Conservation (phyloP, 768 basidiomycete species). For the Lanmaoa rubissima region DNA sequence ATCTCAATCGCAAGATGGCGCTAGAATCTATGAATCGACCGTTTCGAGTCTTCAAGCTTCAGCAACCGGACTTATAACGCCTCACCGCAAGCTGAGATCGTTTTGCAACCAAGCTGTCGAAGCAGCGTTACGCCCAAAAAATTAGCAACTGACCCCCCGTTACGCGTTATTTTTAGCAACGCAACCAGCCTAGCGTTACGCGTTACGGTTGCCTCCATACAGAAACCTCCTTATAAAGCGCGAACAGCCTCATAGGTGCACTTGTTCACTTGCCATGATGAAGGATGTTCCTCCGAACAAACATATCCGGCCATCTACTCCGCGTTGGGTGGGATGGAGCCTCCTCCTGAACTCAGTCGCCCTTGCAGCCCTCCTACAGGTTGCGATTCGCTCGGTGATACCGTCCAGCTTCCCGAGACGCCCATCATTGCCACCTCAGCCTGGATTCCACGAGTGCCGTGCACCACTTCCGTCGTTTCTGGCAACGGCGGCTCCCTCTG, state of each 20-base stretch:
- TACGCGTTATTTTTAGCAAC: too few relatives aligned
- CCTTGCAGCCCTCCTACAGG: constrained; percentile 13
- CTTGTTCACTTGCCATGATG: not conserved
- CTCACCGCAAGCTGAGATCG: too few relatives aligned
- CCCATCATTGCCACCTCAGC: not conserved
- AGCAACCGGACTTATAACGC: not conserved
- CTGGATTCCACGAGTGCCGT: constrained; percentile 7
- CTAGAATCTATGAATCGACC: too few relatives aligned
- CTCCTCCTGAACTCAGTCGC: constrained; percentile 12
- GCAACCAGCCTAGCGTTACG: too few relatives aligned
- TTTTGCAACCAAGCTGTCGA: too few relatives aligned
- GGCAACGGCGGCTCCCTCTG: constrained; percentile 13
- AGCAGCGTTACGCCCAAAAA: too few relatives aligned
- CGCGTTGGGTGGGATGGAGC: constrained; percentile 18
- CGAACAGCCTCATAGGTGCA: not conserved
- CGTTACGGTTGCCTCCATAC: too few relatives aligned
- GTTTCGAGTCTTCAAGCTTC: too few relatives aligned
- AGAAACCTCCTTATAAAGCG: not conserved
- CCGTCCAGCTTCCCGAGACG: not conserved
- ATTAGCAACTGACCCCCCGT: too few relatives aligned
- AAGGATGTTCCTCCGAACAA: not conserved
- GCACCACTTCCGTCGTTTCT: constrained; percentile 19
- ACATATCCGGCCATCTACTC: not conserved
- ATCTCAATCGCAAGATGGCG: too few relatives aligned
- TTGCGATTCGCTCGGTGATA: not conserved